Evolutionary conservation across 352 stramenopile genomes (phyloP).

Genomic region (Phytopythium cucurbitacearum): DNA sequence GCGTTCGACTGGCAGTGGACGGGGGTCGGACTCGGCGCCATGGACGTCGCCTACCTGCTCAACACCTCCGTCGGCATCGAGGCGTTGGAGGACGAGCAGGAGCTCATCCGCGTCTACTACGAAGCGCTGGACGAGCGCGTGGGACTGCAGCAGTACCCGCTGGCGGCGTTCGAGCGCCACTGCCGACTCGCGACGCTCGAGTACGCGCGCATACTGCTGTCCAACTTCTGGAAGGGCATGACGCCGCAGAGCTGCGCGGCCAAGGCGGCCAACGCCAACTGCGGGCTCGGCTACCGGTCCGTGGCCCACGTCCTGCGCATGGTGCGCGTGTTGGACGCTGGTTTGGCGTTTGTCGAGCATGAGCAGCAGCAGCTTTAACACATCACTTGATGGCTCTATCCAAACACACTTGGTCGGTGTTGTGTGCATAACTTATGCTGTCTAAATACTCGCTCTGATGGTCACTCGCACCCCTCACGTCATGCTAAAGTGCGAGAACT

Average conservation of each 20-base stretch:
- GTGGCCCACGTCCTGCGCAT: conserved; percentile 57
- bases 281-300: conserved; percentile 65
- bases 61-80: conserved; percentile 62
- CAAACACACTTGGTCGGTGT: too few relatives aligned
- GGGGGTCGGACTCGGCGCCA: conserved; percentile 46
- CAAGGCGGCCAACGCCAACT: conserved; percentile 52
- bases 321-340: conserved; percentile 38
- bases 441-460: neutral
- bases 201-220: conserved; percentile 58
- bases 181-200: conserved; percentile 58
- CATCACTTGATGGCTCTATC: too few relatives aligned
- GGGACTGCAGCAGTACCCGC: conserved; percentile 29
- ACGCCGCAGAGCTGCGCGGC: conserved; percentile 36
- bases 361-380: conserved; percentile 13
- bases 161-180: conserved; percentile 48
- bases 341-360: conserved; percentile 23
- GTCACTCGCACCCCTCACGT: conserved; percentile 15
- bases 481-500: conserved; percentile 55
- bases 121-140: conserved; percentile 7
- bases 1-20: conserved; percentile 79
- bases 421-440: too few relatives aligned
- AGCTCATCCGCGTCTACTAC: conserved; percentile 58
- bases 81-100: conserved; percentile 28
- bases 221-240: conserved; percentile 55
- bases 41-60: conserved; percentile 67